These are phyloP conservation scores for Solanum chiquidenum DNA, from an alignment of 257 asterid species.

Conservation along the genomic window DNA sequence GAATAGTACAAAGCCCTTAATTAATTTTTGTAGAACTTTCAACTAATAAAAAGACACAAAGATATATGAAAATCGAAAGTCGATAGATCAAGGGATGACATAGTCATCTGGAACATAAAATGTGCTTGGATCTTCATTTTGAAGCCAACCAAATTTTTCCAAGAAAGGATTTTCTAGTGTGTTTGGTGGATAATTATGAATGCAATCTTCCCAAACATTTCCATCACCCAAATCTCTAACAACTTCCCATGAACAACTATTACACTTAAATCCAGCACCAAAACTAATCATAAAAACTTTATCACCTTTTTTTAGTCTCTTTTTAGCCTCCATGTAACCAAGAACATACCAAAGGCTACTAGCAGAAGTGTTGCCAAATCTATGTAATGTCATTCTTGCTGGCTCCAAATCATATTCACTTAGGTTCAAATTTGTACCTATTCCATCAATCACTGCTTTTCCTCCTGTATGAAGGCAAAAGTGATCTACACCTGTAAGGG, in stretches of 20 bases:
- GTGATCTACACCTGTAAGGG: constrained; percentile 56
- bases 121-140: constrained; percentile 48
- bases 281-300: constrained; percentile 71
- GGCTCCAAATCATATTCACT: constrained; percentile 74
- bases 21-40: too few relatives aligned
- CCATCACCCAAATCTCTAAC: constrained; percentile 45
- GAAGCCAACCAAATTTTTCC: constrained; percentile 69
- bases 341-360: constrained; percentile 86
- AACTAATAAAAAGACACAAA: too few relatives aligned
- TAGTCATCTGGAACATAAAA: constrained; percentile 40
- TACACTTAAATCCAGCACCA: constrained; percentile 92
- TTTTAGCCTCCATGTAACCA: constrained; percentile 81
- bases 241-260: constrained; percentile 85
- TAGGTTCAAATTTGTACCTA: constrained; percentile 36
- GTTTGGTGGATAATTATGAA: constrained; percentile 41
- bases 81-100: too few relatives aligned
- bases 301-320: constrained; percentile 62
- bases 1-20: too few relatives aligned
- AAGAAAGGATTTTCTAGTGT: constrained; percentile 55
- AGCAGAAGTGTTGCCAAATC: constrained; percentile 91
- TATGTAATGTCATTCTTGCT: constrained; percentile 78
- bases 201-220: constrained; percentile 56
- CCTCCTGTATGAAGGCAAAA: constrained; percentile 90
- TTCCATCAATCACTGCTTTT: constrained; percentile 78
- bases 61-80: too few relatives aligned